Base-by-base conservation (phyloP, 176 grass and related monocot species). In the Oryza meyeriana region DNA sequence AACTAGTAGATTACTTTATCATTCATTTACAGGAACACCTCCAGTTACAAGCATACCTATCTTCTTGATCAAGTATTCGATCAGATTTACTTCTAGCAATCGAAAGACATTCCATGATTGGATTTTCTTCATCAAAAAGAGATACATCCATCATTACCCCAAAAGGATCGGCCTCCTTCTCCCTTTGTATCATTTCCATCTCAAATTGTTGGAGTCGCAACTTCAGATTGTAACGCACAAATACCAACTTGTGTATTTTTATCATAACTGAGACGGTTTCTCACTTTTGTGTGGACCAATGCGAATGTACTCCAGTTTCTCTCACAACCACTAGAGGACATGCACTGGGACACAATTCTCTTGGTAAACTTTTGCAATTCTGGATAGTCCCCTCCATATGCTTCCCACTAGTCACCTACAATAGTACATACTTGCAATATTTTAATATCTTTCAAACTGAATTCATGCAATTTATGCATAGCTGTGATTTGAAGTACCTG, bases 21-120 rank as follows among this genome's bases (percentile, higher is more conserved):
- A 69, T 69, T 48, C 45, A 69, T 57, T 25, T 81, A 35, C 66
- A 69, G 35, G 39, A 17, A 71, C 48, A 61, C 34, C 79, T 34
- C 26, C 8, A 31, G 27, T 58, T 66, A 41, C 48, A 20, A n/a
- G n/a, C n/a, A n/a, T n/a, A n/a, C n/a, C n/a, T n/a, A 14, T 14
- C 14, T 12, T 45, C 12, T 45, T 45, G 1, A 1, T 42, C 11
- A 45, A 45, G 4, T 52, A 52, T 52, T 22, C 5, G 47, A 7
- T 16, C 17, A 52, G 16, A 52, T 20, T 52, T 17, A 52, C 17
- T 52, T 52, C 17, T 8, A 52, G 47, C 17, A 52, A 0, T 52
- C 1, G 17, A 5, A 20, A 52, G 17, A 4, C 17, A 52, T 52
- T 52, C 17, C 47, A 52, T 52, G 3, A 52, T 52, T 52, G 47